Evolutionary conservation across 345 rosid species (phyloP).

Genomic region (Sonneratia caseolaris): DNA sequence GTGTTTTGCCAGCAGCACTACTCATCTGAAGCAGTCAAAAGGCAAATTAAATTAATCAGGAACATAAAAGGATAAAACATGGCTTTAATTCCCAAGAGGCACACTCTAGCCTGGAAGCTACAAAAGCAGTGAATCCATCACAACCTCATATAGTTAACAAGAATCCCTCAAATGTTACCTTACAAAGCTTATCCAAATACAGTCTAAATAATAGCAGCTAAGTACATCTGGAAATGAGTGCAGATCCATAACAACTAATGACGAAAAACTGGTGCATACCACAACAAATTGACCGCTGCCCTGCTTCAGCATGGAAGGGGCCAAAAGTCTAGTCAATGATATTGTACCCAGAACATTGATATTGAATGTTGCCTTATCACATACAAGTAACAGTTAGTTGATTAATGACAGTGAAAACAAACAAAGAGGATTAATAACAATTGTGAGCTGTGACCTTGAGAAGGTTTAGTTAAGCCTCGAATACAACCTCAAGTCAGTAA

Average conservation of each 20-base stretch:
- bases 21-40: slow-evolving; percentile 52
- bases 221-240: neutral
- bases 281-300: slow-evolving; percentile 91
- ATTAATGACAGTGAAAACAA: neutral
- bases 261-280: slow-evolving; percentile 39
- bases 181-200: neutral
- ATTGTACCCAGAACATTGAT: slow-evolving; percentile 85
- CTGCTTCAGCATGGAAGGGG: slow-evolving; percentile 67
- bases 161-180: neutral
- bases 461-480: neutral
- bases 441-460: neutral
- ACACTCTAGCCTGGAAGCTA: neutral
- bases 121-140: neutral
- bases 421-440: neutral
- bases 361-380: slow-evolving; percentile 57
- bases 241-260: neutral
- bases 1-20: slow-evolving; percentile 96
- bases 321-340: slow-evolving; percentile 70
- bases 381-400: slow-evolving; percentile 11
- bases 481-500: neutral
- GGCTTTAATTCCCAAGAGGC: neutral
- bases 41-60: neutral
- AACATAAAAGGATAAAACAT: neutral
- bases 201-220: neutral
- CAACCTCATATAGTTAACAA: neutral